Conservation (phyloP, 139 green algal genomes). For the Asterochloris sp. region DNA sequence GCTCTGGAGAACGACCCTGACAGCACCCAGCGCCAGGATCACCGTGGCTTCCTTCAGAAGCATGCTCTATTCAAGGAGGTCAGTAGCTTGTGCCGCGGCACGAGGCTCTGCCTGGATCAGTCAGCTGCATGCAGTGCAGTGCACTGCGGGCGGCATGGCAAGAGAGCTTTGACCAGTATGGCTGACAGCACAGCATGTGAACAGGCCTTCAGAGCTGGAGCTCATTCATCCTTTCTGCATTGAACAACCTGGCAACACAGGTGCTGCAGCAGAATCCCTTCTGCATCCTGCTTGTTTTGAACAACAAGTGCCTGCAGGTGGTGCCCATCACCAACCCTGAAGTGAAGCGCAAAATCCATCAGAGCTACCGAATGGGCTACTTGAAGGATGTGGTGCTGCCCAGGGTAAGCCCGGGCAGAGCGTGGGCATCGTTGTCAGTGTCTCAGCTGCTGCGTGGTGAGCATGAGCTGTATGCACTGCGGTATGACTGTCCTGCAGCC, state of each 20-base stretch:
- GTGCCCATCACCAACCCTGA: slow-evolving; percentile 71
- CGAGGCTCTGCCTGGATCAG: slow-evolving; percentile 38
- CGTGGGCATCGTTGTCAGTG: slow-evolving; percentile 82
- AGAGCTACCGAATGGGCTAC: slow-evolving; percentile 91
- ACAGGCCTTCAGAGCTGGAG: too few relatives aligned
- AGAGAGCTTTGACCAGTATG: too few relatives aligned
- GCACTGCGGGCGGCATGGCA: too few relatives aligned
- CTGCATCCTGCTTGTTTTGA: too few relatives aligned
- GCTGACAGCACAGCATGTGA: too few relatives aligned
- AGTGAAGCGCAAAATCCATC: slow-evolving; percentile 90
- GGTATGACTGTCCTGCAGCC: slow-evolving; percentile 47
- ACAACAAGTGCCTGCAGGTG: slow-evolving; percentile 53
- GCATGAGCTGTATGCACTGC: slow-evolving; percentile 61
- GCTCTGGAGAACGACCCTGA: slow-evolving; percentile 93
- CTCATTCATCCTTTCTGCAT: too few relatives aligned
- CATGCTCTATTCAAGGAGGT: slow-evolving; percentile 39
- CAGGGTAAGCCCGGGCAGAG: slow-evolving; percentile 87
- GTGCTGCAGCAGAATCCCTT: too few relatives aligned
- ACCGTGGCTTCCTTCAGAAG: slow-evolving; percentile 73
- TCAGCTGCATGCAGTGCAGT: slow-evolving; percentile 2
- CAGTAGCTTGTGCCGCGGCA: neutral
- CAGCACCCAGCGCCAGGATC: slow-evolving; percentile 56
- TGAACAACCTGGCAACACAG: too few relatives aligned
- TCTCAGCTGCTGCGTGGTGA: slow-evolving; percentile 94
- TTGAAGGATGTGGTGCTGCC: slow-evolving; percentile 95